phyloP scores from a whole-genome alignment of 306 rosid species.

The Lathyrus oleraceus region DNA sequence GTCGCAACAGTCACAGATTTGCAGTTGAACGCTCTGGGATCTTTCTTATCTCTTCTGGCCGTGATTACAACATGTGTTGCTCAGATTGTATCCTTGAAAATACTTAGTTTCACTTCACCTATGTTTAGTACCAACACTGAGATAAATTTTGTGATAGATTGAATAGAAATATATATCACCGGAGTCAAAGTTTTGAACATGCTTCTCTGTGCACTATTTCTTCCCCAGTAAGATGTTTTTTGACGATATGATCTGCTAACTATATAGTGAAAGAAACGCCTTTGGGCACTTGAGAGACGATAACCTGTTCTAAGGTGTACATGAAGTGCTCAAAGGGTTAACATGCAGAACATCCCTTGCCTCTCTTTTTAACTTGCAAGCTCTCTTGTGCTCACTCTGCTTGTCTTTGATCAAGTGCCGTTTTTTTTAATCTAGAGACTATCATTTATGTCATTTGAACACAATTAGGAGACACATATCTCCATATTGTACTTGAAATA shows the following conservation, averaged over 20 bases:
- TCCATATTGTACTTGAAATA: background rate
- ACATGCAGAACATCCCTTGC: background rate
- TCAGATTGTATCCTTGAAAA: constrained; percentile 87
- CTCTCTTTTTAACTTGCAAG: constrained; percentile 16
- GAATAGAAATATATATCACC: background rate
- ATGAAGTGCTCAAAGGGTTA: constrained; percentile 18
- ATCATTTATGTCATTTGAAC: constrained; percentile 23
- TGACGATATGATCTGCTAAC: constrained; percentile 24
- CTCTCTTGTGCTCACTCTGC: background rate
- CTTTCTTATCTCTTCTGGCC: constrained; percentile 81
- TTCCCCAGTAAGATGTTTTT: constrained; percentile 16
- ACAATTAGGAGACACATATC: constrained; percentile 23
- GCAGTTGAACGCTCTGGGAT: constrained; percentile 87
- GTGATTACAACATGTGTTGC: constrained; percentile 91
- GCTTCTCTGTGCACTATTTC: constrained; percentile 27
- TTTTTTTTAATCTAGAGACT: constrained; percentile 21
- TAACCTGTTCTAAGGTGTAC: constrained; percentile 22
- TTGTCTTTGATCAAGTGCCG: background rate
- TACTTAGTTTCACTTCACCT: constrained; percentile 18
- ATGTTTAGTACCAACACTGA: background rate
- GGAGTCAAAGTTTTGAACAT: constrained; percentile 13
- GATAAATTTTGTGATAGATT: constrained; percentile 11
- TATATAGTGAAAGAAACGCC: constrained; percentile 20
- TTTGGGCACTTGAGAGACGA: constrained; percentile 20
- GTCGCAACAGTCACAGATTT: constrained; percentile 92